Conservation (phyloP, 2,329 filamentous ascomycete species). For the Aspergillus arachidicola region DNA sequence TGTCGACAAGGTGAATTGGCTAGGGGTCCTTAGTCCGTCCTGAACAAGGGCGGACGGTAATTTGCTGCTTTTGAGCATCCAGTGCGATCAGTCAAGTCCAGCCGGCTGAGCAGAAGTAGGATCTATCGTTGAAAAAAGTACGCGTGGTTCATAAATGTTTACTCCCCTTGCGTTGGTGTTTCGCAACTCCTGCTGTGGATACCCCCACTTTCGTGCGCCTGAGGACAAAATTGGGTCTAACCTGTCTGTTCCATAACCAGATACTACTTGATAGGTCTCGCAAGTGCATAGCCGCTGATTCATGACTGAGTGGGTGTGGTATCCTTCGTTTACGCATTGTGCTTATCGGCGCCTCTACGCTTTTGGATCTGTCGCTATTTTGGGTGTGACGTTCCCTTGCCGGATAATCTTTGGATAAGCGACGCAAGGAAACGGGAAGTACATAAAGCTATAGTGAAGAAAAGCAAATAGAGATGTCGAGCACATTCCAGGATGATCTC, state of each 20-base stretch:
- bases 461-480: slow-evolving; percentile 13
- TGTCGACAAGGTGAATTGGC: slow-evolving; percentile 44
- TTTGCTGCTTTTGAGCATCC: slow-evolving; percentile 26
- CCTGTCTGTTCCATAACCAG: slow-evolving; percentile 6
- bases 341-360: slow-evolving; percentile 4
- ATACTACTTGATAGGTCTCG: slow-evolving; percentile 3
- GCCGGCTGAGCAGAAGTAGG: background rate
- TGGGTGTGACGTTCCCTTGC: background rate
- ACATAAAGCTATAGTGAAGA: background rate
- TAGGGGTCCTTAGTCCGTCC: slow-evolving; percentile 54
- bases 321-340: slow-evolving; percentile 10
- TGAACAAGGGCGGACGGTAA: slow-evolving; percentile 57
- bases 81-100: slow-evolving; percentile 1
- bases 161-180: slow-evolving; percentile 10
- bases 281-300: slow-evolving; percentile 8
- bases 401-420: slow-evolving; percentile 3
- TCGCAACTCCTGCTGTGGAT: background rate
- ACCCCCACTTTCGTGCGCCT: slow-evolving; percentile 9
- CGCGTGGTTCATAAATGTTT: background rate
- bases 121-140: background rate
- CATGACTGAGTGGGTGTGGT: slow-evolving; percentile 19
- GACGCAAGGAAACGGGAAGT: background rate
- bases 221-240: background rate
- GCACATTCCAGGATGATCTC: slow-evolving; percentile 34
- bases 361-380: slow-evolving; percentile 8